A percentile compares a stretch with the other conserved stretches of the same genome.
phyloP scores from a whole-genome alignment of 495 filamentous ascomycete species.

The Symbiotaphrina buchneri region DNA sequence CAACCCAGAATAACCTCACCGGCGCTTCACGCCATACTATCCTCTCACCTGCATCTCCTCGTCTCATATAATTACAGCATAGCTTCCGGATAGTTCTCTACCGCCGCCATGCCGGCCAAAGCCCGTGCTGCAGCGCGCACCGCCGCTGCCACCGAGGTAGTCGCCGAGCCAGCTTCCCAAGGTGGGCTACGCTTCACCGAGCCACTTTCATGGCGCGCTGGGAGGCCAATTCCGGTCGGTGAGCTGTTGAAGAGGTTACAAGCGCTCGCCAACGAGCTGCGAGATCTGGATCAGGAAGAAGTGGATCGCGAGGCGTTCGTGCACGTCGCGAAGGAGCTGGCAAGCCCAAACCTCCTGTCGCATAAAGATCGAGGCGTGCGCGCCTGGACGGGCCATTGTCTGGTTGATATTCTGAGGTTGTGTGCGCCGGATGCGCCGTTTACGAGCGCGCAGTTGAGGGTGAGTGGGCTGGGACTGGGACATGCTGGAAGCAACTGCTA shows the following conservation, averaged over 20 bases:
- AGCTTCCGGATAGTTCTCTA: too few species aligned
- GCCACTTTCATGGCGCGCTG: slow-evolving; percentile 75
- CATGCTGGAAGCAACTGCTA: slow-evolving; percentile 1
- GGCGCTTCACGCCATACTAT: too few species aligned
- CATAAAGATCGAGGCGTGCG: slow-evolving; percentile 89
- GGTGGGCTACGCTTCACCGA: slow-evolving; percentile 52
- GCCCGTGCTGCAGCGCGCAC: not conserved
- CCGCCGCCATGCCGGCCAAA: not conserved
- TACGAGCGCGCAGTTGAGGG: slow-evolving; percentile 75
- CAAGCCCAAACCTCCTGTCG: slow-evolving; percentile 51
- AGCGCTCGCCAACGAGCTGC: slow-evolving; percentile 60
- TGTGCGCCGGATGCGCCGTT: slow-evolving; percentile 94
- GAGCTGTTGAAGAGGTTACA: slow-evolving; percentile 66
- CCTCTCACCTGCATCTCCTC: too few species aligned
- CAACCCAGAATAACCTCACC: too few species aligned
- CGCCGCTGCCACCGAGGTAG: not conserved
- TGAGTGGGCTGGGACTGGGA: too few species aligned
- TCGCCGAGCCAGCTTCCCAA: slow-evolving; percentile 10
- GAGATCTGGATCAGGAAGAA: slow-evolving; percentile 72
- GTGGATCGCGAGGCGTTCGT: slow-evolving; percentile 57
- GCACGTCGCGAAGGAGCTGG: slow-evolving; percentile 75
- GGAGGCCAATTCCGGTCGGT: slow-evolving; percentile 63
- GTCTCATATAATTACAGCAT: too few species aligned
- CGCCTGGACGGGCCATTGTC: slow-evolving; percentile 68
- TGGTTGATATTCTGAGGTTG: slow-evolving; percentile 83